Conservation (phyloP, 2,329 filamentous ascomycete genomes). For the Fusarium anguioides region DNA sequence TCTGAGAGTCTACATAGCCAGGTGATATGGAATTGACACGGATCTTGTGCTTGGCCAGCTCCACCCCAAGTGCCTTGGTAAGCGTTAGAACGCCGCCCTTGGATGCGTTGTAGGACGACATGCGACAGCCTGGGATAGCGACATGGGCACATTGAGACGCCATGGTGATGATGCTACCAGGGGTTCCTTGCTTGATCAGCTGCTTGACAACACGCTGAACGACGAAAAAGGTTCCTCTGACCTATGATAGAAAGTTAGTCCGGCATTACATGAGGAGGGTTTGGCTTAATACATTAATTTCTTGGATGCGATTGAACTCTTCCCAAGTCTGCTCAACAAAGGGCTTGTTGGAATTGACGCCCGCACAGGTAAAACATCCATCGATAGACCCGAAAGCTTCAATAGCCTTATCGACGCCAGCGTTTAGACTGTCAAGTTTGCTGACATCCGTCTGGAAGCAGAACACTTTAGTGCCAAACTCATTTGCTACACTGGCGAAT, state of each 20-base stretch:
- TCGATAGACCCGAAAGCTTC: not conserved
- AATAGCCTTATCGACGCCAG: not conserved
- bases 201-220: conserved; percentile 53
- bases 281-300: not conserved
- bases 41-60: conserved; percentile 51
- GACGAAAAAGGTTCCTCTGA: conserved; percentile 53
- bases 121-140: conserved; percentile 25
- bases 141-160: conserved; percentile 33
- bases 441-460: not conserved
- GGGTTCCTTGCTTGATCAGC: conserved; percentile 52
- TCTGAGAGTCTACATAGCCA: conserved; percentile 51
- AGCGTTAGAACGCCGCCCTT: conserved; percentile 56
- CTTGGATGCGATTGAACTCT: not conserved
- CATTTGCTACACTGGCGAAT: not conserved
- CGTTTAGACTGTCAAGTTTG: not conserved
- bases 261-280: not conserved
- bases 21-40: conserved; percentile 54
- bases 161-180: conserved; percentile 52
- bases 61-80: conserved; percentile 51
- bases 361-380: not conserved
- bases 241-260: not conserved
- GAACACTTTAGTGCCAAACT: not conserved
- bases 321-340: not conserved
- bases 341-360: not conserved
- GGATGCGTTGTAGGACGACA: conserved; percentile 55